Evolutionary conservation across 2,329 filamentous ascomycete genomes (phyloP), one percentile per base, ranked within the genome.

Genomic region (Botrytis cinerea): DNA sequence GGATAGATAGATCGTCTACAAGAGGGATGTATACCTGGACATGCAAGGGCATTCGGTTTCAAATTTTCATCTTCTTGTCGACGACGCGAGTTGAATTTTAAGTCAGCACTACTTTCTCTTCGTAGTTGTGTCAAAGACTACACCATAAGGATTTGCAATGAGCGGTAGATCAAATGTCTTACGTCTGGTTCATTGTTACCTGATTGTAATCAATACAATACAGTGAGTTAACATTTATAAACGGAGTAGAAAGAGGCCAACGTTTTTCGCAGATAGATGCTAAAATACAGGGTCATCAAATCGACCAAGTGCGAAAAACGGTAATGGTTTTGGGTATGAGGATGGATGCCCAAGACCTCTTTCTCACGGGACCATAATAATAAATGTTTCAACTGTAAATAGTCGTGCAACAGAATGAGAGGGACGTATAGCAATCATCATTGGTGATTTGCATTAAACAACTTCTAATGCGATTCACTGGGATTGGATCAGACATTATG

Each of bases 171-270:
- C 0, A 5, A n/a, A 51, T 9, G 10, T 7, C 25, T n/a, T 25
- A 14, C 48, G 10, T 51, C 4, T 0, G 12, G 1, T 0, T 54
- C 1, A 2, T n/a, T 54, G 0, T 51, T 51, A 14, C 48, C 2
- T 2, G 1, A 4, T 7, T 7, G 10, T 2, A 51, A n/a, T 6
- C 16, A n/a, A n/a, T 7, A n/a, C 14, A 16, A 51, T 16, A 51
- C 1, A 3, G 25, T 16, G 14, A n/a, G 25, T n/a, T n/a, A 7
- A 7, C 7, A 16, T 12, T 14, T 54, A n/a, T 51, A 25, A 54
- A n/a, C 48, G 25, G 48, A n/a, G 48, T 12, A n/a, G 25, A 54
- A 54, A 54, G 25, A n/a, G 25, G 25, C 2, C 12, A n/a, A 54
- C n/a, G 12, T 54, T 25, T n/a, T n/a, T 54, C 5, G 48, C 25